Evolutionary conservation across 305 asterid genomes (phyloP).

Genomic region (Fraxinus dipetala): DNA sequence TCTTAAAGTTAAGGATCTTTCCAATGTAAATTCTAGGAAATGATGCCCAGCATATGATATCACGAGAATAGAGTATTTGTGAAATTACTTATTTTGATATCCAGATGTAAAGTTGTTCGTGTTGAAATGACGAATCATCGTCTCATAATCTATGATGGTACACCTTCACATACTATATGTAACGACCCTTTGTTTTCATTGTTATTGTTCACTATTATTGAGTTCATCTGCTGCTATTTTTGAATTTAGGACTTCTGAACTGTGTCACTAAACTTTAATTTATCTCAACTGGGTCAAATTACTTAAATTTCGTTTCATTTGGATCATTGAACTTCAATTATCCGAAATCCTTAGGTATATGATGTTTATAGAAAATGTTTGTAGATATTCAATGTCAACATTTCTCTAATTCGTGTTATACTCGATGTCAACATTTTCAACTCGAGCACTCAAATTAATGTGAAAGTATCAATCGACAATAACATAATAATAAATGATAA

Average conservation of each 20-base stretch:
- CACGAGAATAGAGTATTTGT: background rate
- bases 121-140: background rate
- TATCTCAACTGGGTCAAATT: background rate
- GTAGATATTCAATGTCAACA: no score
- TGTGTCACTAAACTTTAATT: background rate
- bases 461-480: background rate
- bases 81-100: background rate
- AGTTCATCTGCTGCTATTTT: background rate
- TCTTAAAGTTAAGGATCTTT: slow-evolving; percentile 5
- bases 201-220: background rate
- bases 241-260: background rate
- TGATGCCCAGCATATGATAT: background rate
- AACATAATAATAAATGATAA: background rate
- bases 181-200: background rate
- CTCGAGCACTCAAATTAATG: background rate
- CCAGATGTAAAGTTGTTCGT: background rate
- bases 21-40: background rate
- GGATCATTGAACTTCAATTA: background rate
- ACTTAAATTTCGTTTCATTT: background rate
- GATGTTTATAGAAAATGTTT: background rate
- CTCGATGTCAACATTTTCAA: background rate
- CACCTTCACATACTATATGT: background rate
- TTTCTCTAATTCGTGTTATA: no score
- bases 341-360: no score
- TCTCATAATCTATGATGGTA: background rate